Percentiles rank a stretch among this genome's conserved stretches.
Evolutionary conservation across 2,329 filamentous ascomycete genomes (phyloP).

Genomic region (Paracorniculantispora psalliotae): DNA sequence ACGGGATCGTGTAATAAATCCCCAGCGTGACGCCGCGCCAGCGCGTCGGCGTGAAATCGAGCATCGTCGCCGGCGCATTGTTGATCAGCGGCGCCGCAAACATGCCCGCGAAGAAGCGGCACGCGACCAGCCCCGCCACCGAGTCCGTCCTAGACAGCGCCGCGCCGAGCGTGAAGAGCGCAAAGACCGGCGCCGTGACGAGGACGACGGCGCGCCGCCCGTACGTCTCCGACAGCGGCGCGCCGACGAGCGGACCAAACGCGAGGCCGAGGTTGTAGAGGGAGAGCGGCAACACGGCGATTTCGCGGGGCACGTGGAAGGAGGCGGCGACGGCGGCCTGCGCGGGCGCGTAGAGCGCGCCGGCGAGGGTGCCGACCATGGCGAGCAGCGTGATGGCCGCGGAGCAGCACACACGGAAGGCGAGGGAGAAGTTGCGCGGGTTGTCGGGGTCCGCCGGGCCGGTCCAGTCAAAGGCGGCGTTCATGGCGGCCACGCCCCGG

Average conservation of each 20-base stretch:
- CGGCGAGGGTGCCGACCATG: slow-evolving; percentile 38
- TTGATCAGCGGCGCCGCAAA: slow-evolving; percentile 59
- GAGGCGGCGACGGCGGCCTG: slow-evolving; percentile 20
- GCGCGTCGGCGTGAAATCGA: slow-evolving; percentile 52
- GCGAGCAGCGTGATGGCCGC: slow-evolving; percentile 69
- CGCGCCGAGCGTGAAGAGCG: slow-evolving; percentile 72
- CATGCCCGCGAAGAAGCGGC: slow-evolving; percentile 61
- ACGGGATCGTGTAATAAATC: slow-evolving; percentile 61
- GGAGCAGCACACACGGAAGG: slow-evolving; percentile 70
- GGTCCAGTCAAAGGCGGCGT: slow-evolving; percentile 25
- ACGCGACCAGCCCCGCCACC: slow-evolving; percentile 65
- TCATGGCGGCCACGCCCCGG: slow-evolving; percentile 21
- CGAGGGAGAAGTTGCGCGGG: slow-evolving; percentile 75
- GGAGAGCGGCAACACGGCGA: slow-evolving; percentile 23
- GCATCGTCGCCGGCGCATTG: slow-evolving; percentile 58
- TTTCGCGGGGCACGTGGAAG: slow-evolving; percentile 17
- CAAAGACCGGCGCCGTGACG: slow-evolving; percentile 56
- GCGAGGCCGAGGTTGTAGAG: slow-evolving; percentile 25
- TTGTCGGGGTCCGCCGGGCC: slow-evolving; percentile 63
- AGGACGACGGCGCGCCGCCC: slow-evolving; percentile 44
- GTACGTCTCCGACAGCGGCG: slow-evolving; percentile 68
- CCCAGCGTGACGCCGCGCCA: slow-evolving; percentile 55
- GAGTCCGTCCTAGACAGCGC: slow-evolving; percentile 53
- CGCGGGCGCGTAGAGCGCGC: slow-evolving; percentile 29
- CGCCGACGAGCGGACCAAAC: slow-evolving; percentile 62